A percentile compares a stretch with the other conserved stretches of the same genome.
Evolutionary conservation across 2,329 filamentous ascomycete genomes (phyloP).

Genomic region (Fusarium bactridioides): DNA sequence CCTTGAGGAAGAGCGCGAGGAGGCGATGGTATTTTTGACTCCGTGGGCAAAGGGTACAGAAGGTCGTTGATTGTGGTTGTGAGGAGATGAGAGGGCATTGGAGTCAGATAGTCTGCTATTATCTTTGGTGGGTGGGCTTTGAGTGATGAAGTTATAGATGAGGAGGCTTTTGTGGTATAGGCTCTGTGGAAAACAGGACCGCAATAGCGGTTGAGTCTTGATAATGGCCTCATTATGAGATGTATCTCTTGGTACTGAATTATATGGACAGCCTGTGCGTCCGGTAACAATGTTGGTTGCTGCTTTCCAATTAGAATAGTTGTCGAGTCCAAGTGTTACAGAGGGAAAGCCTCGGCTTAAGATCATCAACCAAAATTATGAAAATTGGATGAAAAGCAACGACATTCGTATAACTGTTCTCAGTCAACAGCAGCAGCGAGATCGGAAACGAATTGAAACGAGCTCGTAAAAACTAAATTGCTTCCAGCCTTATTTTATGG

Average conservation of each 20-base stretch:
- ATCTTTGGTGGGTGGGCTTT: slow-evolving; percentile 44
- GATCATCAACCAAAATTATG: neutral
- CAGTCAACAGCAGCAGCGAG: neutral
- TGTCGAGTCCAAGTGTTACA: neutral
- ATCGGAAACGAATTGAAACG: too few species aligned
- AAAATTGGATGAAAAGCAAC: neutral
- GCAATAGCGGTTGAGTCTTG: slow-evolving; percentile 11
- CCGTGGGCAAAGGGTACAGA: slow-evolving; percentile 45
- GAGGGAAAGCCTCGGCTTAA: neutral
- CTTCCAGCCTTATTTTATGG: neutral
- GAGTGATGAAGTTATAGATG: slow-evolving; percentile 30
- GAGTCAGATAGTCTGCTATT: slow-evolving; percentile 58
- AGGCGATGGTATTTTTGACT: slow-evolving; percentile 34
- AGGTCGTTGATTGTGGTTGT: slow-evolving; percentile 67
- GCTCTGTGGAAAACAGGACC: neutral
- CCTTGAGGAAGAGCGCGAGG: slow-evolving; percentile 63
- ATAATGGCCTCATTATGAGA: neutral
- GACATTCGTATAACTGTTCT: neutral
- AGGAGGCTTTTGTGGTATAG: slow-evolving; percentile 9
- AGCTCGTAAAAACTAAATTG: neutral
- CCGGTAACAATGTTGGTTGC: neutral
- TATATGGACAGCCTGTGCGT: neutral
- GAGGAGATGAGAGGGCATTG: slow-evolving; percentile 72
- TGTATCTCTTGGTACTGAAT: too few species aligned
- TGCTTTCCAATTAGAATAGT: neutral